Evolutionary conservation across 2,329 filamentous ascomycete genomes (phyloP), one percentile per base, ranked within the genome.

Genomic region (Chaetomiaceae sp.): DNA sequence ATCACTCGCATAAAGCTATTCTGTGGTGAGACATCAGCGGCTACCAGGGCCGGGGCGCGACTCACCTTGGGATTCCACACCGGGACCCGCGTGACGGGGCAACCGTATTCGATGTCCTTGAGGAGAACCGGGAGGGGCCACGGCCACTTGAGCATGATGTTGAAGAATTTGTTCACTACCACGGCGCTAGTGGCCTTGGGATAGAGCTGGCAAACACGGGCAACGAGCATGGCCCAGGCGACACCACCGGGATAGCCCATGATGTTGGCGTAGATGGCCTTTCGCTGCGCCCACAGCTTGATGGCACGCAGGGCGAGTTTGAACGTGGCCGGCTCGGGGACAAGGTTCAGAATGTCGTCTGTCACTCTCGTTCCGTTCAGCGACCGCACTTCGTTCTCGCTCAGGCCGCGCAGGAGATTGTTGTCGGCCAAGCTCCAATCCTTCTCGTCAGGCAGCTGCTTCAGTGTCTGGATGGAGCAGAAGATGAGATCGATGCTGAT

Each of bases 211-310:
- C 93, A 97, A 37, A 97, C 88, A 57, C 93, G 82, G 45, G 93
- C 93, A 23, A 97, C 91, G 63, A 99, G 79, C 87, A 99, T 96
- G 12, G 92, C 93, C 89, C 92, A 99, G 5, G 93, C 93, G 35
- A 99, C 91, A 70, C 93, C 93, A 61, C 93, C 93, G 2, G 93
- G 93, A 60, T 93, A 99, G 21, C 93, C 93, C 69, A 96, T 90
- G 57, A 97, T 91, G 63, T 96, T 96, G 57, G 89, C 89, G 65
- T 97, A 97, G 42, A 97, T 89, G 20, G 88, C 93, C 55, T 92
- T 87, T 45, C 85, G 83, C 65, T 95, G 89, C 9, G 93, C 91
- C 93, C 93, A 99, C 7, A 99, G 77, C 70, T 99, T 99, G 73
- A 99, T 88, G 13, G 90, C 91, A 44, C 93, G 83, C 55, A 97